Base-by-base conservation (phyloP, 2,329 filamentous ascomycete genomes). In the Epichloe sp. region DNA sequence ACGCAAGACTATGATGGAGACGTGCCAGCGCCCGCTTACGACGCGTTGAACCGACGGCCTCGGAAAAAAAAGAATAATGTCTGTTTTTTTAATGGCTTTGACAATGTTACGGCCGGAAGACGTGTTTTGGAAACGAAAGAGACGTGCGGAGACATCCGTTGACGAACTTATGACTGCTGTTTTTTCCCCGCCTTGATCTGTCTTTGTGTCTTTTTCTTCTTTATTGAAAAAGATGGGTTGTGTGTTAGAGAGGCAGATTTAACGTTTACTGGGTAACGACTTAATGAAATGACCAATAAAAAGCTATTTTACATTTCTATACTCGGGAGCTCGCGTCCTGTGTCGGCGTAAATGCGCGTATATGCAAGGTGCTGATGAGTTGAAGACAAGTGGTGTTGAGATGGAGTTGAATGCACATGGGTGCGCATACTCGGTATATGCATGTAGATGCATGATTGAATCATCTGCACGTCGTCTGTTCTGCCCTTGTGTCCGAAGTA, bases 1-100 rank as follows among this genome's bases (percentile, higher is more conserved):
- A 58, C 82, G 87, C 56, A 91, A 90, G 73, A 90, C 86, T 0
- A 74, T 86, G 57, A 77, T 80, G 55, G 82, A 87, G 59, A 71
- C 74, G 11, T 77, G n/a, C 68, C 76, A 23, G 65, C 70, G 21
- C 68, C 76, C 21, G 66, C 64, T 17, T 79, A 77, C 58, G 75
- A 79, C 47, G 58, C 71, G 17, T 68, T 77, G 62, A 73, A 65
- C 56, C 72, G 75, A 55, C 66, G 74, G 66, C 72, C 37, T 68
- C 60, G 63, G 2, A 2, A 19, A 23, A 57, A 65, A 65, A 64
- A 68, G 60, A 66, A 59, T 61, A 54, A 52, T 53, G 62, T 61
- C 56, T 64, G 64, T 63, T 66, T 56, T 62, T 53, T 53, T 44
- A 45, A 36, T 46, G 47, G 46, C 17, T 49, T 55, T 55, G 54